Percentiles rank a stretch among this genome's conserved stretches.
These are phyloP conservation scores for Styphnolobium japonicum DNA, from an alignment of 306 rosid species.

Conservation along the genomic window DNA sequence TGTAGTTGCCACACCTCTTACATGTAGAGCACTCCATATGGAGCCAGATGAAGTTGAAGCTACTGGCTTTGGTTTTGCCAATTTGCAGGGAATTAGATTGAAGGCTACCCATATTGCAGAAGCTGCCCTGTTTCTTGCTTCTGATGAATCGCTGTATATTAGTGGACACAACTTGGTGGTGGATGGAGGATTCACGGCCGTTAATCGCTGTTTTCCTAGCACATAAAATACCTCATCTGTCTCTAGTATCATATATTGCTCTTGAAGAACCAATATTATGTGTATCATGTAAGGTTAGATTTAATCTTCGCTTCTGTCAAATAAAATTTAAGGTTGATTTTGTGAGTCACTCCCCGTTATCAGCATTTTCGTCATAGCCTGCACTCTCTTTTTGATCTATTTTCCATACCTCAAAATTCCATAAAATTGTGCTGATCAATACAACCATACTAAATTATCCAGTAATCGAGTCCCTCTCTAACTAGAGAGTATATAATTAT, in stretches of 20 bases:
- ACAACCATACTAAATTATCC: neutral
- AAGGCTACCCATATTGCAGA: conserved; percentile 59
- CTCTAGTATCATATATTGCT: too few species aligned
- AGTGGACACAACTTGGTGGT: conserved; percentile 65
- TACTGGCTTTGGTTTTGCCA: conserved; percentile 16
- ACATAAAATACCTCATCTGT: neutral
- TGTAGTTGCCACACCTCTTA: conserved; percentile 56
- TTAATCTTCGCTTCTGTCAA: too few species aligned
- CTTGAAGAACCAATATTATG: too few species aligned
- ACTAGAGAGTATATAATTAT: too few species aligned
- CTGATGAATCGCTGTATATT: conserved; percentile 62
- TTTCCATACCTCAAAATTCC: neutral
- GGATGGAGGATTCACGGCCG: conserved; percentile 68
- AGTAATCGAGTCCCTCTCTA: neutral
- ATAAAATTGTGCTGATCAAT: neutral
- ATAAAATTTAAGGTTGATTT: too few species aligned
- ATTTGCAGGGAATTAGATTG: conserved; percentile 64
- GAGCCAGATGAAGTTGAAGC: conserved; percentile 42
- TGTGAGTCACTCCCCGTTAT: too few species aligned
- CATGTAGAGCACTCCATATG: conserved; percentile 35
- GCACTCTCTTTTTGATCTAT: neutral
- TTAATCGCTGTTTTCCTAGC: conserved; percentile 26
- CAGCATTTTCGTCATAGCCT: too few species aligned
- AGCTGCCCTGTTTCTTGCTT: conserved; percentile 73
- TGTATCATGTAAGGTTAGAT: neutral